Evolutionary conservation across 2,329 filamentous ascomycete species (phyloP), one percentile per base, ranked within the genome.

Genomic region (Botrytis tulipae): DNA sequence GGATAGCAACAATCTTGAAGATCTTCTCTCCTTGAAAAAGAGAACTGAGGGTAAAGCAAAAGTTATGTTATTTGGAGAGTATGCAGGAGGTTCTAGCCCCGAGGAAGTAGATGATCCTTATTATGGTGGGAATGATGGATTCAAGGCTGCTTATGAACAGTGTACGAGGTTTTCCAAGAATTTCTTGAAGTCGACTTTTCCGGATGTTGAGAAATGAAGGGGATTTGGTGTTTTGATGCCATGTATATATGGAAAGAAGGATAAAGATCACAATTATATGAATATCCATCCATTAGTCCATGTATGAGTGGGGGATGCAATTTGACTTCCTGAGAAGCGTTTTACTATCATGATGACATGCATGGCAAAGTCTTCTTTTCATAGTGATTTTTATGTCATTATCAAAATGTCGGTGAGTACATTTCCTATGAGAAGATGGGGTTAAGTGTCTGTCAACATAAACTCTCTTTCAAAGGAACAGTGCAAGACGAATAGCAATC

Each of bases 91-190:
- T 25, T 57, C 48, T 10, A n/a, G 54, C 7, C 10, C 87, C 32
- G 93, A 97, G 84, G 87, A 93, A 66, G 90, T 98, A 14, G 85
- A 88, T 74, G 96, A 98, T 82, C 96, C 96, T 22, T 99, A 98
- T 84, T 98, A 98, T 82, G 94, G 93, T n/a, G 94, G 89, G 20
- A 84, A 86, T 6, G 88, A 93, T 77, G 94, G 94, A 2, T 98
- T 98, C 80, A 89, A 92, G 79, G 89, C 87, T 80, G 93, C 94
- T n/a, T 98, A 92, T 83, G 90, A 95, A 83, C 95, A 98, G 85
- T 91, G 92, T 76, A 84, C 86, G 74, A 86, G 92, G 75, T 97
- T 97, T 81, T 91, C 92, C 3, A 87, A 86, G 80, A 94, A 92
- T 73, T 81, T 81, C 69, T 73, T 81, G 75, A 77, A 78, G 71